These are phyloP conservation scores for Mastigamoeba balamuthi DNA, from an alignment of 78 protist genomes.

Conservation along the genomic window DNA sequence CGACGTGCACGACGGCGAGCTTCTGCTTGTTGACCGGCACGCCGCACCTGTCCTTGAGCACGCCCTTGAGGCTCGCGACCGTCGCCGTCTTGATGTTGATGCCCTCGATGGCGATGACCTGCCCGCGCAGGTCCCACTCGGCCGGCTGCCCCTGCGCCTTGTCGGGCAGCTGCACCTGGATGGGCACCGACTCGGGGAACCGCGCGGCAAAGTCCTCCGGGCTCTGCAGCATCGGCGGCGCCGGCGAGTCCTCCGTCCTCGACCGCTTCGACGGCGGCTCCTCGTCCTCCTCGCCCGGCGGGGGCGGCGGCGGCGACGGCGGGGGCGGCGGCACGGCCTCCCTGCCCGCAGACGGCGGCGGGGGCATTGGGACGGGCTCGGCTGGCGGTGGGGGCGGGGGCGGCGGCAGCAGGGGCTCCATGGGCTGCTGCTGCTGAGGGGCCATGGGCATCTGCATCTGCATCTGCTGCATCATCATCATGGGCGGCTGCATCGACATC, in stretches of 20 bases:
- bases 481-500: too few relatives aligned
- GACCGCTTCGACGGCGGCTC: background rate
- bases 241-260: background rate
- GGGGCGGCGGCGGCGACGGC: too few relatives aligned
- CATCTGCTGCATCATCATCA: too few relatives aligned
- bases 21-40: background rate
- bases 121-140: background rate
- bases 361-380: background rate
- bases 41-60: background rate
- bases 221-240: background rate
- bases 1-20: background rate
- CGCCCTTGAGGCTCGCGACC: background rate
- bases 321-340: too few relatives aligned
- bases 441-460: background rate
- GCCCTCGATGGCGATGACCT: background rate
- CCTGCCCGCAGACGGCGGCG: background rate
- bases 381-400: background rate
- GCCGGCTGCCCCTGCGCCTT: background rate
- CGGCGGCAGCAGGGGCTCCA: background rate
- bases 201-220: background rate
- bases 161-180: background rate
- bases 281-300: too few relatives aligned
- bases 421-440: background rate
- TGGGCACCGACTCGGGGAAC: background rate
- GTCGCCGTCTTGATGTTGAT: background rate